These are phyloP conservation scores for Cytospora piceicola DNA, from an alignment of 2,329 filamentous ascomycete genomes.

Conservation along the genomic window DNA sequence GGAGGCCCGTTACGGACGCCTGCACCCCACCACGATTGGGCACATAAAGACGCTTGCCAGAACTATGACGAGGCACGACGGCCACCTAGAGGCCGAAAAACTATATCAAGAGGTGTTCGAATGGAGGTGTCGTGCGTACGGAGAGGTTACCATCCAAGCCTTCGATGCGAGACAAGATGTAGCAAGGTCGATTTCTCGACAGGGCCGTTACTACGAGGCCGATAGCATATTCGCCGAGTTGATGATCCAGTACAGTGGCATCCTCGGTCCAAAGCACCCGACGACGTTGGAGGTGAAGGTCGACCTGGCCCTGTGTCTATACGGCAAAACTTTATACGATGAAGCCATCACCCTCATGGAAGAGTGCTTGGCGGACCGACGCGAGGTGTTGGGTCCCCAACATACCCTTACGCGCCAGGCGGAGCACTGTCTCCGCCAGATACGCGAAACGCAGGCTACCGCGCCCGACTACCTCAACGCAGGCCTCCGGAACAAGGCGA, in stretches of 20 bases:
- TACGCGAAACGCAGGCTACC: background rate
- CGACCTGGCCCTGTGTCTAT: background rate
- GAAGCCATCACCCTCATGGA: background rate
- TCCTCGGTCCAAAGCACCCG: background rate
- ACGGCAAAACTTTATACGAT: background rate
- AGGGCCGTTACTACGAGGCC: slow-evolving; percentile 1
- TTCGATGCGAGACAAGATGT: background rate
- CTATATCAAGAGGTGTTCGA: background rate
- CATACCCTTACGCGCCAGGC: background rate
- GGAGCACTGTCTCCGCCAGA: background rate
- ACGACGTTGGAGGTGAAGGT: background rate
- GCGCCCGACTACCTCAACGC: background rate
- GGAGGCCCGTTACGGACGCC: background rate
- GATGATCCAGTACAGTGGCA: background rate
- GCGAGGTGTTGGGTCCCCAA: background rate
- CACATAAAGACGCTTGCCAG: background rate
- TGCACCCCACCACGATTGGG: background rate
- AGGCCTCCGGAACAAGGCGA: background rate
- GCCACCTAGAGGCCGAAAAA: background rate
- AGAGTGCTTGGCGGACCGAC: background rate
- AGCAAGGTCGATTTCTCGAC: background rate
- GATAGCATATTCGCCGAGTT: background rate
- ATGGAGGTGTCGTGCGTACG: background rate
- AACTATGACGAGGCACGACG: background rate
- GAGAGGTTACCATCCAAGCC: background rate